phyloP scores from a whole-genome alignment of 2,329 filamentous ascomycete genomes.

The Botrytis sinoallii region DNA sequence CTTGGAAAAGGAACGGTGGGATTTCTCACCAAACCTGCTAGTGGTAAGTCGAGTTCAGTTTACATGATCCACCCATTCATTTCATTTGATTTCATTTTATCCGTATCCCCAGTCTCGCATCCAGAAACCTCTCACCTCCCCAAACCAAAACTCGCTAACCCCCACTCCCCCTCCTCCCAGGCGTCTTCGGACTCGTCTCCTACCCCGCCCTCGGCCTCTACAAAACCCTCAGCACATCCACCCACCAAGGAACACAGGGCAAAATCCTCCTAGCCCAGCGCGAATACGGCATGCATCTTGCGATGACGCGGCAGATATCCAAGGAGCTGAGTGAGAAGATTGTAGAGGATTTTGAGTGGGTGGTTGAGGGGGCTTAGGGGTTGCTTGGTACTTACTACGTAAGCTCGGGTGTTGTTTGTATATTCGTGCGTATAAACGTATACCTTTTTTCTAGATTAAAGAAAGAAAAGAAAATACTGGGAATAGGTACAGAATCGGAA shows the following conservation, averaged over 20 bases:
- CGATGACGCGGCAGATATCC: not conserved
- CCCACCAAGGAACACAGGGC: conserved; percentile 8
- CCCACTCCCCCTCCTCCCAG: not conserved
- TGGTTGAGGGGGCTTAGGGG: not conserved
- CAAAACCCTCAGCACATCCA: conserved; percentile 8
- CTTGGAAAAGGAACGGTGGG: not conserved
- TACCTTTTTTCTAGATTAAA: not conserved
- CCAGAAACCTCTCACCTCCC: too few species aligned
- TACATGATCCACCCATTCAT: too few species aligned
- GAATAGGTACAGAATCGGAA: too few species aligned
- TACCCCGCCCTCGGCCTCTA: conserved; percentile 20
- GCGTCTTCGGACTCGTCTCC: conserved; percentile 15
- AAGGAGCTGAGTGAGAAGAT: not conserved
- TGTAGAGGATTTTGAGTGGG: not conserved
- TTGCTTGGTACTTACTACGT: not conserved
- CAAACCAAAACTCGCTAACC: not conserved
- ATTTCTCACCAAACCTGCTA: not conserved
- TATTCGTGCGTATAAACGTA: not conserved
- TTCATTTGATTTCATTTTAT: too few species aligned
- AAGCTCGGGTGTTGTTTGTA: not conserved
- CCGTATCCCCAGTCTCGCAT: too few species aligned
- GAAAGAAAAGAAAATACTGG: too few species aligned
- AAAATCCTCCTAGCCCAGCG: not conserved
- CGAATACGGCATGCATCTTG: not conserved
- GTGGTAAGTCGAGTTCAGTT: not conserved